Base-by-base conservation (phyloP, 2,329 filamentous ascomycete species). In the Ceratocystis albifundus region DNA sequence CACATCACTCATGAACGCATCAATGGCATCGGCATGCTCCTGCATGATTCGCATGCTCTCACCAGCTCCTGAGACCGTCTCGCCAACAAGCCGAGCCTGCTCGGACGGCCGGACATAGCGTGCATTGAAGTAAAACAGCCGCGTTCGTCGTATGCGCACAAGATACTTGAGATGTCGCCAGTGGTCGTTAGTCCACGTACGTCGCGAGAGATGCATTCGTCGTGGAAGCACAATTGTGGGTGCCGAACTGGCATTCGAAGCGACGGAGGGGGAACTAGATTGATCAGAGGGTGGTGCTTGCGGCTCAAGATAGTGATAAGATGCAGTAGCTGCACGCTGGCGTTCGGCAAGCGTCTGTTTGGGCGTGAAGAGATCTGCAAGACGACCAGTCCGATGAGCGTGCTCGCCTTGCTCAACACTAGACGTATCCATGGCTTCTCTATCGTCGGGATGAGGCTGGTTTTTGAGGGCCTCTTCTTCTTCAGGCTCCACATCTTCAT, bases 21-120 rank as follows among this genome's bases (percentile, higher is more conserved):
- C 79, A 28, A 84, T 77, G 65, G 84, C 77, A 67, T 85, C 82
- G 20, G 84, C 72, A 68, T 85, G 83, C 82, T 82, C 84, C 66
- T 75, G 71, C 72, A 83, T 77, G 20, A 85, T 74, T 25, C 74
- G 69, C 74, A 85, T 75, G 3, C 73, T 72, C 71, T 78, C 75
- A 59, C 77, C 79, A 45, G 79, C 77, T 32, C 79, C 77, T 28
- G 72, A 71, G 66, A 84, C 78, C 30, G 75, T 76, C 71, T 79
- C 81, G 66, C 81, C 80, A 1, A 83, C 74, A 41, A 80, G 76
- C 53, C 71, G 53, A 73, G 71, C 1, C 68, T 67, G 72, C 74
- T 22, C 67, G 62, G 67, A 41, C 15, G 67, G 67, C 30, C 67
- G 67, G 3, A 6, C 10, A 25, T 68, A 68, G 6, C 45, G 36